Percentiles rank a stretch among this genome's conserved stretches.
Conservation (phyloP, 2,329 filamentous ascomycete species). For the Zymoseptoria tritici region DNA sequence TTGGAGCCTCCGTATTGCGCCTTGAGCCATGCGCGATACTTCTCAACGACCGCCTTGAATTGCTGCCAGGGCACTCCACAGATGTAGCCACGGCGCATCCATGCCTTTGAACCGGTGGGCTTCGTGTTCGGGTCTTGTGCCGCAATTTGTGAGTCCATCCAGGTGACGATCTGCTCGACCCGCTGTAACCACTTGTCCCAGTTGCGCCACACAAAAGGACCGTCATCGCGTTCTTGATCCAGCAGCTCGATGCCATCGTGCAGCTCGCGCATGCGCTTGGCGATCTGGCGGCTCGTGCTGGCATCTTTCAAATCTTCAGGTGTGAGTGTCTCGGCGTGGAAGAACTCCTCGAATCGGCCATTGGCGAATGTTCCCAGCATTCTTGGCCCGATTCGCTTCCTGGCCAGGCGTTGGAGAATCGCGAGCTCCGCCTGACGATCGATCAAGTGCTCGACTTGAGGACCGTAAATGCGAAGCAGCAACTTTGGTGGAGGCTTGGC, state of each 20-base stretch:
- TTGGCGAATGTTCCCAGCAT: conserved; percentile 89
- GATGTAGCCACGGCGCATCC: conserved; percentile 68
- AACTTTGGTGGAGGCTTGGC: conserved; percentile 59
- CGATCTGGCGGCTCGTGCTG: conserved; percentile 83
- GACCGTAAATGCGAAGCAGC: conserved; percentile 84
- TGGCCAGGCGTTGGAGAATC: conserved; percentile 75
- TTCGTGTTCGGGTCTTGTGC: conserved; percentile 38
- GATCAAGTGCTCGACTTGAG: conserved; percentile 91
- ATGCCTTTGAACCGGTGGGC: conserved; percentile 42
- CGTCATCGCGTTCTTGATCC: conserved; percentile 65
- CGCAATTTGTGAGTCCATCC: conserved; percentile 54
- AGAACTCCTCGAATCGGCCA: conserved; percentile 90
- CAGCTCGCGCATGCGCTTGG: conserved; percentile 93
- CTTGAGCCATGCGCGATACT: conserved; percentile 69
- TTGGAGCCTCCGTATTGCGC: conserved; percentile 60
- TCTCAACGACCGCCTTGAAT: conserved; percentile 68
- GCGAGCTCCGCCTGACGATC: conserved; percentile 84
- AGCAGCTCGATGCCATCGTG: conserved; percentile 89
- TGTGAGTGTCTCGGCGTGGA: conserved; percentile 75
- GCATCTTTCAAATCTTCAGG: conserved; percentile 68
- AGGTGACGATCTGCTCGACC: conserved; percentile 53
- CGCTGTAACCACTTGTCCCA: conserved; percentile 86
- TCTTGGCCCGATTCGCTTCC: conserved; percentile 87
- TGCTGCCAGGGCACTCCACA: conserved; percentile 76
- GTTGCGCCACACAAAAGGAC: conserved; percentile 80